Percentiles rank a stretch among this genome's conserved stretches.
Conservation (phyloP, 2,329 filamentous ascomycete genomes). For the Pseudocercospora macadamiae region DNA sequence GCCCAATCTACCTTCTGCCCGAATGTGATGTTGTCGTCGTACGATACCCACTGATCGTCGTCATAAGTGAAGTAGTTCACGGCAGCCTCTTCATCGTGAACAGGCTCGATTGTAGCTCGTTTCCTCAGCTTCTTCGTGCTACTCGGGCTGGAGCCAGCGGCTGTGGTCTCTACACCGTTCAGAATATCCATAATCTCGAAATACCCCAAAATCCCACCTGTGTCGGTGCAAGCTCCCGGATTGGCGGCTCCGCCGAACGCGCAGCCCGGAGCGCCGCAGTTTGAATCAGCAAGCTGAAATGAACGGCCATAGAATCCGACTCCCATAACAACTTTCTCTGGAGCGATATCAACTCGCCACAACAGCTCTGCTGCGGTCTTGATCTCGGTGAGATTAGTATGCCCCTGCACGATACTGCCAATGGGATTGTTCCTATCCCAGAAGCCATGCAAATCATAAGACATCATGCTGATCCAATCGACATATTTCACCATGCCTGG, state of each 20-base stretch:
- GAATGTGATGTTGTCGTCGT: constrained; percentile 44
- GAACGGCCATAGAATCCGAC: too few species aligned
- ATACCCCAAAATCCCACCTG: too few species aligned
- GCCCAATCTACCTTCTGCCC: constrained; percentile 40
- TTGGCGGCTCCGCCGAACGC: too few species aligned
- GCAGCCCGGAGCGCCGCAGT: too few species aligned
- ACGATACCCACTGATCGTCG: constrained; percentile 45
- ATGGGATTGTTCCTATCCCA: constrained; percentile 24
- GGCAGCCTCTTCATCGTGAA: constrained; percentile 12
- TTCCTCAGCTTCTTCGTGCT: too few species aligned
- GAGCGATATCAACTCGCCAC: too few species aligned
- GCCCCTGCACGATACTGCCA: constrained; percentile 41
- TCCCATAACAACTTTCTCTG: too few species aligned
- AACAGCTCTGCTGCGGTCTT: constrained; percentile 47
- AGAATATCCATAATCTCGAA: too few species aligned
- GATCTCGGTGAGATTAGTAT: constrained; percentile 56
- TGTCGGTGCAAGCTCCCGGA: too few species aligned
- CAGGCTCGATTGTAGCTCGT: background rate
- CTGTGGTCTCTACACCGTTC: too few species aligned
- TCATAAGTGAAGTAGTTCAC: constrained; percentile 42
- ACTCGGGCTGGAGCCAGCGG: too few species aligned
- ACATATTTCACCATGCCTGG: background rate
- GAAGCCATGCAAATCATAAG: constrained; percentile 51
- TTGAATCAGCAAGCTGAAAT: too few species aligned
- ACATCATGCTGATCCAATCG: constrained; percentile 46